Conservation (phyloP, 2,329 filamentous ascomycete species). For the Pestalotiopsis sp. region DNA sequence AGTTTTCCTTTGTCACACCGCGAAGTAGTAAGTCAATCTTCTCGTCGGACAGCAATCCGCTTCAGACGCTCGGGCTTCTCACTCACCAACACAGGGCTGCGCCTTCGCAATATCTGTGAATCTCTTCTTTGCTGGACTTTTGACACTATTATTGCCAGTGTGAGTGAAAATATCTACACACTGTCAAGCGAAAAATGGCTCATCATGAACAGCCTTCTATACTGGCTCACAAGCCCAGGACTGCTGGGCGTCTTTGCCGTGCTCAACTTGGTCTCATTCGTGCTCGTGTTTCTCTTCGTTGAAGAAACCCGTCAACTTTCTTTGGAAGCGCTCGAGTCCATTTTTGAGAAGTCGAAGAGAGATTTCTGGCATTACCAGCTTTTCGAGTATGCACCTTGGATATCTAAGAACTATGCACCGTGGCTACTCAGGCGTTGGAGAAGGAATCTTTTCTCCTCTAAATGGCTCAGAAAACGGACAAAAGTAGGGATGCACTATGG, state of each 20-base stretch:
- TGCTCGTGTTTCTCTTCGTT: conserved; percentile 45
- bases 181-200: background rate
- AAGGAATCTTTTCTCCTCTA: too few species aligned
- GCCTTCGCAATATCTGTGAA: conserved; percentile 50
- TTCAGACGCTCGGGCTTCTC: too few species aligned
- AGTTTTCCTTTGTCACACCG: conserved; percentile 51
- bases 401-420: conserved; percentile 19
- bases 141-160: conserved; percentile 44
- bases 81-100: conserved; percentile 32
- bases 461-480: too few species aligned
- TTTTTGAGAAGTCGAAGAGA: conserved; percentile 39
- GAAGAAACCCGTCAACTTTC: conserved; percentile 44
- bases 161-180: conserved; percentile 10
- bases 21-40: conserved; percentile 35
- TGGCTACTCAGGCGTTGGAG: background rate
- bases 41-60: too few species aligned
- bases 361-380: conserved; percentile 40
- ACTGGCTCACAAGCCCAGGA: background rate
- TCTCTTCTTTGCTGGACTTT: conserved; percentile 46
- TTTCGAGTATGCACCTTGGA: conserved; percentile 35
- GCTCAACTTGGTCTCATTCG: conserved; percentile 47
- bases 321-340: conserved; percentile 41
- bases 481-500: too few species aligned
- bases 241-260: conserved; percentile 47
- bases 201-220: background rate